Percentiles rank a stretch among this genome's conserved stretches.
Conservation (phyloP, 306 rosid species). For the Inga leiocalycina region DNA sequence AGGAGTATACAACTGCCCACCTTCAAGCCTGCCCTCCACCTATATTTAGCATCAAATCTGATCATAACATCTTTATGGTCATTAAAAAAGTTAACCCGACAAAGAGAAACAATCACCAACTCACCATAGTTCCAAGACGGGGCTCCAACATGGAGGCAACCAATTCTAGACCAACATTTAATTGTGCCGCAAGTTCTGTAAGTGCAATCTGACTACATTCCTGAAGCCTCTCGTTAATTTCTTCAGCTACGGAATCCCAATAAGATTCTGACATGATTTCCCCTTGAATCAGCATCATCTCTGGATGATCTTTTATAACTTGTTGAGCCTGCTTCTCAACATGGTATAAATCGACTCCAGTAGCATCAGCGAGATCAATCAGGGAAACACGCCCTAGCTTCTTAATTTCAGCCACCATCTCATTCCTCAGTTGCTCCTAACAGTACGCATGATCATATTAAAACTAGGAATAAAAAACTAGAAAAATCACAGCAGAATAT, state of each 20-base stretch:
- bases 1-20: conserved; percentile 95
- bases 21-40: conserved; percentile 99
- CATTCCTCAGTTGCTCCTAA: conserved; percentile 90
- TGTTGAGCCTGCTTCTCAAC: conserved; percentile 81
- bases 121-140: conserved; percentile 84
- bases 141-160: conserved; percentile 79
- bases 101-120: conserved; percentile 17
- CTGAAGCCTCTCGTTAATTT: conserved; percentile 92
- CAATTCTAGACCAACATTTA: conserved; percentile 82
- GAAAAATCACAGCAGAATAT: not conserved
- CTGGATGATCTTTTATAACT: conserved; percentile 55
- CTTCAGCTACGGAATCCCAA: conserved; percentile 91
- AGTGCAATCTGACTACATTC: conserved; percentile 93
- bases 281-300: conserved; percentile 81
- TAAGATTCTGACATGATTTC: conserved; percentile 81
- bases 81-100: conserved; percentile 29
- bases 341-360: conserved; percentile 88
- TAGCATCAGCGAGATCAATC: conserved; percentile 81
- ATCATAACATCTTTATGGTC: conserved; percentile 6
- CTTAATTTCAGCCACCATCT: conserved; percentile 70
- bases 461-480: not conserved
- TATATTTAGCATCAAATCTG: conserved; percentile 35
- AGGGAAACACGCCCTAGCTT: conserved; percentile 77
- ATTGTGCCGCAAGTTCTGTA: conserved; percentile 86
- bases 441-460: not conserved